phyloP scores from a whole-genome alignment of 2,329 filamentous ascomycete species.

The Plectosphaerella cucumerina region DNA sequence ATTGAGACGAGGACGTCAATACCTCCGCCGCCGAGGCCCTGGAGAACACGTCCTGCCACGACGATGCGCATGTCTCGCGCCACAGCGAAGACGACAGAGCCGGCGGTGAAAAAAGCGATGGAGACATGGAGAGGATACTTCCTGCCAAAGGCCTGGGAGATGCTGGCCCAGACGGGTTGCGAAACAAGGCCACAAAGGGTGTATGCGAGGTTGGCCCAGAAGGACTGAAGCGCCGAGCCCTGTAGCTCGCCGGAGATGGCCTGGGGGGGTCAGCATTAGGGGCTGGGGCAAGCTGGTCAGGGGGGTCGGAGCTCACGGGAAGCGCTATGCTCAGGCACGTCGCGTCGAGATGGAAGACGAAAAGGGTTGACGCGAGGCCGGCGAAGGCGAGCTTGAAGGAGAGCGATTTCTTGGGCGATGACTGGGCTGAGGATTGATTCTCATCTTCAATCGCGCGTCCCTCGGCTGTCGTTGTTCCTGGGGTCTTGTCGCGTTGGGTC shows the following conservation, averaged over 20 bases:
- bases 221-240: constrained; percentile 13
- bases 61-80: constrained; percentile 49
- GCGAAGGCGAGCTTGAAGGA: no score
- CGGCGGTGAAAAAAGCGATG: constrained; percentile 17
- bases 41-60: constrained; percentile 26
- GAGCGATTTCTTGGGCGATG: no score
- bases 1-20: constrained; percentile 26
- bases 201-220: constrained; percentile 27
- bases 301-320: constrained; percentile 9
- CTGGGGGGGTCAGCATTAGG: constrained; percentile 7
- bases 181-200: constrained; percentile 13
- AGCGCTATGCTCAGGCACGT: constrained; percentile 16
- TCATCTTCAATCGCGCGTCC: no score
- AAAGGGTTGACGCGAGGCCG: no score
- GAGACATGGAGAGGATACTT: constrained; percentile 7
- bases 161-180: constrained; percentile 15
- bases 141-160: constrained; percentile 23
- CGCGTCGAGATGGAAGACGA: constrained; percentile 8
- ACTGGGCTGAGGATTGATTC: no score
- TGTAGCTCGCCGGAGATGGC: constrained; percentile 11
- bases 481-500: no score
- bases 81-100: constrained; percentile 51
- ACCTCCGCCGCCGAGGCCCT: constrained; percentile 31
- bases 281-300: not conserved
- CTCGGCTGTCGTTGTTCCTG: no score